Evolutionary conservation across 768 basidiomycete species (phyloP).

Genomic region (Cyclocybe aegerita): DNA sequence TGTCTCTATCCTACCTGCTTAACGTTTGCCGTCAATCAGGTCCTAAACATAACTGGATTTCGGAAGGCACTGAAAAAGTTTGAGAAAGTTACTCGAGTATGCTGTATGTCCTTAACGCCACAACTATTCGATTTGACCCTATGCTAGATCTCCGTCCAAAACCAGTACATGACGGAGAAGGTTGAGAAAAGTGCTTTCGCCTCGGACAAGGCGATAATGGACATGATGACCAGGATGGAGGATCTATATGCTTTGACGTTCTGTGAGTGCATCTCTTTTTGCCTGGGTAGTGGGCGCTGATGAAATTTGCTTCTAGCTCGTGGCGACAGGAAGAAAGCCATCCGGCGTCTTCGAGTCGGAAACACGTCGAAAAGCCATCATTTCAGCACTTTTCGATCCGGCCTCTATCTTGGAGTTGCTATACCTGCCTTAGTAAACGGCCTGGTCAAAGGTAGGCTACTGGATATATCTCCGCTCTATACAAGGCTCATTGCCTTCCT

Average conservation of each 20-base stretch:
- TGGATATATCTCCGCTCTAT: not conserved
- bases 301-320: conserved; percentile 29
- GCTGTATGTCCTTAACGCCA: not conserved
- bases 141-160: conserved; percentile 67
- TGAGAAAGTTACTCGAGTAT: conserved; percentile 72
- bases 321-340: conserved; percentile 81
- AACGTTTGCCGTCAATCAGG: conserved; percentile 34
- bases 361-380: conserved; percentile 57
- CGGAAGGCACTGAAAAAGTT: conserved; percentile 86
- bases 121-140: not conserved
- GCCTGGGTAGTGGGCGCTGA: not conserved
- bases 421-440: conserved; percentile 68
- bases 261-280: conserved; percentile 44
- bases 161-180: conserved; percentile 80
- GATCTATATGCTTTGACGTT: conserved; percentile 75
- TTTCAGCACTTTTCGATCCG: conserved; percentile 73
- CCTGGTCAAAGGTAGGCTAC: conserved; percentile 52
- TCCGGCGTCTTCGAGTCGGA: conserved; percentile 59
- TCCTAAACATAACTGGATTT: conserved; percentile 89
- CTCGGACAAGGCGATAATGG: conserved; percentile 55
- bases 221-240: conserved; percentile 77
- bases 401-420: conserved; percentile 68
- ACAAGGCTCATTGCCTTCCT: too few species aligned
- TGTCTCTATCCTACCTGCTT: not conserved
- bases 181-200: conserved; percentile 70